Base-by-base conservation (phyloP, 2,329 filamentous ascomycete genomes). In the Trichophyton simii region DNA sequence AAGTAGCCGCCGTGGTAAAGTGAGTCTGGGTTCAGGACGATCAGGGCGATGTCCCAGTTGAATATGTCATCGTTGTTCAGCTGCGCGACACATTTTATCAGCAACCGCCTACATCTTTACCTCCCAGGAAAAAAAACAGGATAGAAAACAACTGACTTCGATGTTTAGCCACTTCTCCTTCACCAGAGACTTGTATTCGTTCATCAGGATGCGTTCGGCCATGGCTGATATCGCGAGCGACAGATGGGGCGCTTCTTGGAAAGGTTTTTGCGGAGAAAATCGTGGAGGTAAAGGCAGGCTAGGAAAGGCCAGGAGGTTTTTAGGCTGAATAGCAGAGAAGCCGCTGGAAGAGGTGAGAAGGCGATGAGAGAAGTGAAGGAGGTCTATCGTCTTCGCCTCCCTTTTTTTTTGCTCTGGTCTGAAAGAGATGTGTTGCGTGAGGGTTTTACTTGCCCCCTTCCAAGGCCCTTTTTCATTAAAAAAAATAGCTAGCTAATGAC, bases 91-190 rank as follows among this genome's bases (percentile, higher is more conserved):
- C n/a, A 58, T 28, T 28, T 46, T 11, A 57, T 44, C 11, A 59
- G 42, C 46, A 44, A 62, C 5, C 18, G 5, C 7, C 52, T 28
- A 18, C 25, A 57, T 7, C 18, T 52, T 22, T 22, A 54, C 34
- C 41, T 61, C 34, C 58, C 36, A 8, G 6, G 6, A 31, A 31
- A 22, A 44, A 15, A 6, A 15, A 28, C 9, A 28, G 46, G 8
- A 52, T 2, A 13, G 46, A 15, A 15, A 28, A 28, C 25, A 48
- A 70, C 82, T 64, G 75, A 91, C 88, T 72, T 95, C 88, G 67
- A 96, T 89, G 68, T 92, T 84, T 18, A 95, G 87, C 92, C 92
- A 99, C 72, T 89, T 90, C 80, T 96, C 91, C 74, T 94, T 91
- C 60, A 84, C 81, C 46, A 97, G 82, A 52, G 83, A 80, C 74